Percentiles rank a stretch among this genome's conserved stretches.
Conservation (phyloP, 83 land plant species). For the Picea abies region DNA sequence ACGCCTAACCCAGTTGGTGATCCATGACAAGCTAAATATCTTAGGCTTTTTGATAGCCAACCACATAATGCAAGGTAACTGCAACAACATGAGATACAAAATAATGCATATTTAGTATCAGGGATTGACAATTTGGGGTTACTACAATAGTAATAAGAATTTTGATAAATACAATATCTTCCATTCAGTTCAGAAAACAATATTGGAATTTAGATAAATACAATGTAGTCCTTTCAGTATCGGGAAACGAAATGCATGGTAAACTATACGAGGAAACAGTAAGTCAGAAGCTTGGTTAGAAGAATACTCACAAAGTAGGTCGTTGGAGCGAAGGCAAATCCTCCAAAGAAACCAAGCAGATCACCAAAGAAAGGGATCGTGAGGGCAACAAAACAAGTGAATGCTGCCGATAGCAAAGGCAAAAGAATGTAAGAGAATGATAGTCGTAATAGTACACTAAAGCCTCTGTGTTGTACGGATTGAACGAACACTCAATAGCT, state of each 20-base stretch:
- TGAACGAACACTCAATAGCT: too few species aligned
- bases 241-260: too few species aligned
- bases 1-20: slow-evolving; percentile 53
- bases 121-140: neutral
- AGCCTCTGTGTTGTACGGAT: too few species aligned
- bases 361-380: slow-evolving; percentile 80
- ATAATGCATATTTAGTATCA: neutral
- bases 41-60: slow-evolving; percentile 62
- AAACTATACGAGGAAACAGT: neutral
- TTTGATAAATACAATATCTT: too few species aligned
- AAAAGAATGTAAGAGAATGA: neutral
- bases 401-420: slow-evolving; percentile 25
- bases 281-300: neutral
- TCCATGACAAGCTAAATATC: slow-evolving; percentile 60
- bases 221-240: too few species aligned
- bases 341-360: slow-evolving; percentile 84
- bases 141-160: too few species aligned
- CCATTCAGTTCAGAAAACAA: too few species aligned
- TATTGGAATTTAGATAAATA: too few species aligned
- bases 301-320: slow-evolving; percentile 62
- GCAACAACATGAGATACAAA: slow-evolving; percentile 16
- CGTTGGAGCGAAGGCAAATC: slow-evolving; percentile 84
- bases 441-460: too few species aligned
- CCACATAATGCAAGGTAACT: slow-evolving; percentile 90
- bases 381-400: slow-evolving; percentile 58